Conservation (phyloP, 768 basidiomycete species). For the Galerina sulciceps region DNA sequence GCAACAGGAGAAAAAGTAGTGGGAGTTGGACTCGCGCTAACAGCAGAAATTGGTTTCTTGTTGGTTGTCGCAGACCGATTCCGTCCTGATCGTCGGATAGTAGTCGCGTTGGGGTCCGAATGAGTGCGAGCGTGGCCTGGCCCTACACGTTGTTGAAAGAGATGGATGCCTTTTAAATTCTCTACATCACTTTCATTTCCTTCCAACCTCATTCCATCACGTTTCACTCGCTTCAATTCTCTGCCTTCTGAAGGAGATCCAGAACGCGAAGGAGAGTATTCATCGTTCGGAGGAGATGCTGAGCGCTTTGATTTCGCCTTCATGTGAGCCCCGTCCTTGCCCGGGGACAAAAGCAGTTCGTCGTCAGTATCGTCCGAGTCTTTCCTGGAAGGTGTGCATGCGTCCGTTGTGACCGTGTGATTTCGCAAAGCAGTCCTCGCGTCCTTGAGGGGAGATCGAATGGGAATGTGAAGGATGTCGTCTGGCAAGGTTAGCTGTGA, state of each 20-base stretch:
- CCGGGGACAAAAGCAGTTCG: conserved; percentile 51
- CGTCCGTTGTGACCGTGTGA: conserved; percentile 17
- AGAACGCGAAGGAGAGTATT: conserved; percentile 24
- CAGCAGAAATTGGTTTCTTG: conserved; percentile 31
- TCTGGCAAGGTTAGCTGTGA: conserved; percentile 56
- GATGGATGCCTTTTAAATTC: conserved; percentile 11
- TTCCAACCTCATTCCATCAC: conserved; percentile 20
- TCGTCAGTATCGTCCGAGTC: conserved; percentile 43
- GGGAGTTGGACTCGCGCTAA: conserved; percentile 23
- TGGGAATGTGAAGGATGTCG: conserved; percentile 46
- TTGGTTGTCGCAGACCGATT: conserved; percentile 29
- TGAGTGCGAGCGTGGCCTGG: conserved; percentile 34
- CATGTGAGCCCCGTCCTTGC: conserved; percentile 28
- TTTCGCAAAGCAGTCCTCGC: conserved; percentile 44
- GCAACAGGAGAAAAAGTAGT: conserved; percentile 19
- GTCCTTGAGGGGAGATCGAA: conserved; percentile 57
- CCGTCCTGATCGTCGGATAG: conserved; percentile 21
- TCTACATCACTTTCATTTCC: conserved; percentile 18
- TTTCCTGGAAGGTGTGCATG: conserved; percentile 9
- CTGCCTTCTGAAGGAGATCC: conserved; percentile 32
- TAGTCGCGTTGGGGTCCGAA: conserved; percentile 35
- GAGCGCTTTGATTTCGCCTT: conserved; percentile 39
- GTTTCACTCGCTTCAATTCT: conserved; percentile 41
- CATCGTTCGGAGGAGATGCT: conserved; percentile 39
- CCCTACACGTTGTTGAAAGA: conserved; percentile 10